Base-by-base conservation (phyloP, 495 filamentous ascomycete species). In the Hypoxylon rickii region DNA sequence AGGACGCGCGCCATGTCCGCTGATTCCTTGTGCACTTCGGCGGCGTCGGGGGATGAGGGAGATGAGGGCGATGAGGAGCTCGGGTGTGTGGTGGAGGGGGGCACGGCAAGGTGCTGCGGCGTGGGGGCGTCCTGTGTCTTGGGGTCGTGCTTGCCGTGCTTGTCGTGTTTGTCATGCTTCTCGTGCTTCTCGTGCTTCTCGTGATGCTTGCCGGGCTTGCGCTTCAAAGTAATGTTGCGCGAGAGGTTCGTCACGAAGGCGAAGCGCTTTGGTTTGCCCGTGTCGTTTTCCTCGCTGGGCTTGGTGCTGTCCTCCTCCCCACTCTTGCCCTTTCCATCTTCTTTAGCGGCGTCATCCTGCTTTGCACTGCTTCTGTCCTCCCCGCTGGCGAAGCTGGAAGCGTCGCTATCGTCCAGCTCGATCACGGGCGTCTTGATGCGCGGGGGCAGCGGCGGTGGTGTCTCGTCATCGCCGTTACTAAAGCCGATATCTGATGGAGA, bases 1-100 rank as follows among this genome's bases (percentile, higher is more conserved):
- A 97, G 84, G 6, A 92, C 82, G 13, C 79, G 79, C 39, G 82
- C 82, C 55, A 97, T 81, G 57, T 96, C 94, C 39, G 86, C 80
- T 49, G 83, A 77, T 66, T 96, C 89, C 52, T 80, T 77, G 43
- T 73, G 69, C 11, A 70, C 75, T 29, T 63, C 55, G n/a, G n/a
- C n/a, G n/a, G n/a, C n/a, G n/a, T n/a, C n/a, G n/a, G n/a, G n/a
- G n/a, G n/a, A n/a, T n/a, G n/a, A n/a, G n/a, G n/a, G n/a, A n/a
- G n/a, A n/a, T n/a, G n/a, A n/a, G n/a, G n/a, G n/a, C n/a, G n/a
- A n/a, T n/a, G n/a, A n/a, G n/a, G n/a, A n/a, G n/a, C n/a, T n/a
- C n/a, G n/a, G n/a, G n/a, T n/a, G 49, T 81, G 65, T 16, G 37
- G 55, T 64, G 75, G 76, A 24, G 74, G 64, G 40, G 71, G 66